These are phyloP conservation scores for Aspergillus egyptiacus DNA, from an alignment of 495 filamentous ascomycete species.

Conservation along the genomic window DNA sequence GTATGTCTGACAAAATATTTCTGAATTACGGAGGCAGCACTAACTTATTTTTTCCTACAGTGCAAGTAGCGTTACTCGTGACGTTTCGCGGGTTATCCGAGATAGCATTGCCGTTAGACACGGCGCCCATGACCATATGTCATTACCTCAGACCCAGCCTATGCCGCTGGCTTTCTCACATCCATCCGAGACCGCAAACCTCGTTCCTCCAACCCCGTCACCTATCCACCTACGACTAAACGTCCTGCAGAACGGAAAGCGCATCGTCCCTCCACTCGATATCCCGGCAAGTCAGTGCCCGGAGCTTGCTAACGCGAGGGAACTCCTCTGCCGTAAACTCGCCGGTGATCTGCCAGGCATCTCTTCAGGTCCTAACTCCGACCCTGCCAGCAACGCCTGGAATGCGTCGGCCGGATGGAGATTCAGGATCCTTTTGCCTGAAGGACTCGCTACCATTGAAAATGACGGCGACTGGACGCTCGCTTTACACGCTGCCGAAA, in stretches of 20 bases:
- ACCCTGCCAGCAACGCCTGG: conserved; percentile 11
- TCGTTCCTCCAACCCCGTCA: conserved; percentile 3
- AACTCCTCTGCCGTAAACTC: conserved; percentile 30
- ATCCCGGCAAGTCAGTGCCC: conserved; percentile 33
- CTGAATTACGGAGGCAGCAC: neutral
- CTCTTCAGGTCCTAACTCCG: conserved; percentile 13
- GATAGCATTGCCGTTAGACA: conserved; percentile 33
- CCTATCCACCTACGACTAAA: conserved; percentile 37
- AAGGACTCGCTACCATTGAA: conserved; percentile 33
- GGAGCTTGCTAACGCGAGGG: conserved; percentile 29
- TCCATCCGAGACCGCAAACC: conserved; percentile 7
- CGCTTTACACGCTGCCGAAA: conserved; percentile 35
- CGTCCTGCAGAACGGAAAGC: conserved; percentile 38
- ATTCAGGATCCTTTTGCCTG: conserved; percentile 37
- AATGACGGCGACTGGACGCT: conserved; percentile 43
- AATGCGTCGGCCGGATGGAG: conserved; percentile 26
- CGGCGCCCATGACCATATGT: conserved; percentile 13
- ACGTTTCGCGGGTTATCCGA: conserved; percentile 39
- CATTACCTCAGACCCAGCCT: conserved; percentile 17
- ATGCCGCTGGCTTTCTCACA: conserved; percentile 14
- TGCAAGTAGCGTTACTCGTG: conserved; percentile 40
- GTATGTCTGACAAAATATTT: conserved; percentile 22
- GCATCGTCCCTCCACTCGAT: conserved; percentile 35
- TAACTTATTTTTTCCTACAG: conserved; percentile 24
- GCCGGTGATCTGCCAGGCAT: conserved; percentile 29